These are phyloP conservation scores for Aureobasidium sp. DNA, from an alignment of 2,329 filamentous ascomycete genomes.

Conservation along the genomic window DNA sequence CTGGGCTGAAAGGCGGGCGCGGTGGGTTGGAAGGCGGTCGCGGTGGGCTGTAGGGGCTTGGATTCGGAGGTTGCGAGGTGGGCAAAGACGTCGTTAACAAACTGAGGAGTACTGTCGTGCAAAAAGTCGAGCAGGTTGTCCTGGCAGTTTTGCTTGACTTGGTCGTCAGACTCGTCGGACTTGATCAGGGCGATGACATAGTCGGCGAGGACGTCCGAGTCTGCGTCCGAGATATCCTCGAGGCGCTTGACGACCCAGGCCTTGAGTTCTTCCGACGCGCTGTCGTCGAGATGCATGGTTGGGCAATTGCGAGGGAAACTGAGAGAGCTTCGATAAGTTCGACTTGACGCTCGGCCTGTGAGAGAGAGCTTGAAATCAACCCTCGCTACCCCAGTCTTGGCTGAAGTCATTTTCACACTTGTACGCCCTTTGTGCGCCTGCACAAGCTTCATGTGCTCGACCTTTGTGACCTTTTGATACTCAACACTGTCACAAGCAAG, in stretches of 20 bases:
- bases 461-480: not conserved
- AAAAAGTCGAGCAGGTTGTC: slow-evolving; percentile 70
- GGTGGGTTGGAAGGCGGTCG: slow-evolving; percentile 6
- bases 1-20: slow-evolving; percentile 7
- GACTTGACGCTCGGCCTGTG: not conserved
- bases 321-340: not conserved
- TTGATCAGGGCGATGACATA: slow-evolving; percentile 73
- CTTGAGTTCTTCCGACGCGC: slow-evolving; percentile 55
- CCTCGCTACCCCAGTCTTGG: slow-evolving; percentile 2
- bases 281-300: slow-evolving; percentile 49
- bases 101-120: slow-evolving; percentile 51
- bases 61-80: slow-evolving; percentile 50
- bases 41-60: slow-evolving; percentile 9
- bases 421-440: not conserved
- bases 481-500: not conserved
- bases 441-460: not conserved
- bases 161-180: slow-evolving; percentile 59
- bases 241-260: slow-evolving; percentile 71
- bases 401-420: not conserved
- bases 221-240: slow-evolving; percentile 71
- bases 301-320: not conserved
- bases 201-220: slow-evolving; percentile 74
- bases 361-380: slow-evolving; percentile 5
- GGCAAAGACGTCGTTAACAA: slow-evolving; percentile 65
- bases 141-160: slow-evolving; percentile 61